phyloP scores from a whole-genome alignment of 2,329 filamentous ascomycete genomes.

The Zelopaecilomyces penicillatus region DNA sequence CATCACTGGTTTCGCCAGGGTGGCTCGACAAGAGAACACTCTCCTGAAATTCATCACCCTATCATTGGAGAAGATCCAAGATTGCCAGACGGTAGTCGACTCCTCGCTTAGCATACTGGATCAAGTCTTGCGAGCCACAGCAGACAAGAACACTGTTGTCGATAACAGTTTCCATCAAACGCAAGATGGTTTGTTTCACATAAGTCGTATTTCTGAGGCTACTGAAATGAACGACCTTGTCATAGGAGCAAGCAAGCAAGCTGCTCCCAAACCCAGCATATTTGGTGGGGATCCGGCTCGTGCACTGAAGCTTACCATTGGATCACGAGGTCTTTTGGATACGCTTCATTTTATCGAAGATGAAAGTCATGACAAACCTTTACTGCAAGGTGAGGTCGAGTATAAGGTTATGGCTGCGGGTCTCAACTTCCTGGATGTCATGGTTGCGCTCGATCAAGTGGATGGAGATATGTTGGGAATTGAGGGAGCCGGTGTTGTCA shows the following conservation, averaged over 20 bases:
- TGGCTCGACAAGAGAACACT: too few relatives aligned
- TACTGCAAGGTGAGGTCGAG: neutral
- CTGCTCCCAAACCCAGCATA: neutral
- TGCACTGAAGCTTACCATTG: neutral
- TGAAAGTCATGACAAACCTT: neutral
- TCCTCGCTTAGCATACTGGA: too few relatives aligned
- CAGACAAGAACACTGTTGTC: too few relatives aligned
- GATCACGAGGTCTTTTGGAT: neutral
- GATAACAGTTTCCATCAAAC: too few relatives aligned
- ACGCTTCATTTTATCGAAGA: neutral
- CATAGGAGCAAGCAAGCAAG: neutral
- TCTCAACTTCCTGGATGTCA: neutral
- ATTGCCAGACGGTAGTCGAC: too few relatives aligned
- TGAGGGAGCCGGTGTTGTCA: conserved; percentile 18
- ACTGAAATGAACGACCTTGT: neutral
- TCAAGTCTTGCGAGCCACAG: too few relatives aligned
- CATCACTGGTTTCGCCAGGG: too few relatives aligned
- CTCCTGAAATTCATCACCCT: too few relatives aligned
- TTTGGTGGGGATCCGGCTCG: neutral
- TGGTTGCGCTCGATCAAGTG: conserved; percentile 3
- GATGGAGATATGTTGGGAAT: conserved; percentile 12
- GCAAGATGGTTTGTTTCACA: neutral
- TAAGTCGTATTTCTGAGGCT: neutral
- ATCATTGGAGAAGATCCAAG: too few relatives aligned
- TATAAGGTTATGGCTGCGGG: neutral